Evolutionary conservation across 306 rosid genomes (phyloP).

Genomic region (Biancaea sappan): DNA sequence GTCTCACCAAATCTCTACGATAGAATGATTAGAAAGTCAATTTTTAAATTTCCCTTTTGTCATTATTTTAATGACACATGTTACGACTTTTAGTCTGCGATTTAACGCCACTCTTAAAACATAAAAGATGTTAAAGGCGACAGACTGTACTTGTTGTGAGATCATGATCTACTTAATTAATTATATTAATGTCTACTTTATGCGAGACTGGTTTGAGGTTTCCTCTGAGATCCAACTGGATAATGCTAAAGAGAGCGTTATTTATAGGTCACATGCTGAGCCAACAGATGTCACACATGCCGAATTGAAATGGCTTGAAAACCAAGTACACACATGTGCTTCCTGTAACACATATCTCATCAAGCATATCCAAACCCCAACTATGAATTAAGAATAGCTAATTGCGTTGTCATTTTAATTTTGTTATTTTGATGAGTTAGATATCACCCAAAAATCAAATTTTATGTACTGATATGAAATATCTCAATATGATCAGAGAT

Average conservation of each 20-base stretch:
- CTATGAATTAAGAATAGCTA: not conserved
- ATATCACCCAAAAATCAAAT: not conserved
- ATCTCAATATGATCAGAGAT: no score
- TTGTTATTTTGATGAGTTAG: no score
- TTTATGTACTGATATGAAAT: no score
- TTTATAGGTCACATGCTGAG: constrained; percentile 52
- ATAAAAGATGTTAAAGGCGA: constrained; percentile 12
- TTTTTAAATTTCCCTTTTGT: not conserved
- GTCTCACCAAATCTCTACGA: not conserved
- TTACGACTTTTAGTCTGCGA: constrained; percentile 11
- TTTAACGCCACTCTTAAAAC: not conserved
- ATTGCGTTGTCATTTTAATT: not conserved
- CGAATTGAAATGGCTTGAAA: constrained; percentile 41
- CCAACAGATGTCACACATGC: constrained; percentile 65
- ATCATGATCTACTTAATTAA: constrained; percentile 9
- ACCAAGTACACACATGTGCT: constrained; percentile 53
- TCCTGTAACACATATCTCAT: not conserved
- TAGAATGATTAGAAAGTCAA: no score
- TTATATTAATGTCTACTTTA: not conserved
- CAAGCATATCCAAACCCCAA: not conserved
- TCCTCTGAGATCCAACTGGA: constrained; percentile 37
- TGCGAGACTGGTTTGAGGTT: constrained; percentile 12
- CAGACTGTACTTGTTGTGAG: not conserved
- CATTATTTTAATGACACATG: not conserved
- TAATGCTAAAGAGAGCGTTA: constrained; percentile 22